These are phyloP conservation scores for Oleoguttula mirabilis DNA, from an alignment of 495 filamentous ascomycete genomes.

Conservation along the genomic window DNA sequence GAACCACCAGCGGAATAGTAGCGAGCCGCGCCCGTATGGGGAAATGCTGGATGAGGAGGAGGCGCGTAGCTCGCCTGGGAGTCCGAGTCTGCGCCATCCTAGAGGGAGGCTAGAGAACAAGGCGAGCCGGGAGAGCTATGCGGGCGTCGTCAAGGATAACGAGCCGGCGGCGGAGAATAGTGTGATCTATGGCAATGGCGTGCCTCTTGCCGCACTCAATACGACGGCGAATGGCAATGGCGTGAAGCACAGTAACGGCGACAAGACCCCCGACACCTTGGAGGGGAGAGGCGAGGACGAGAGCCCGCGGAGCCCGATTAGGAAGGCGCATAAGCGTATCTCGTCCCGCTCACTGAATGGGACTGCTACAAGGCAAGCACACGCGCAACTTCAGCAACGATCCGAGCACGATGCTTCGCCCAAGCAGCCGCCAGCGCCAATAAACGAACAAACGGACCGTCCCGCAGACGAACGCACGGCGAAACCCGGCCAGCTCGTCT, in stretches of 20 bases:
- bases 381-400: not conserved
- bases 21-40: conserved; percentile 13
- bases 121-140: conserved; percentile 7
- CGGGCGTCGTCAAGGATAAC: conserved; percentile 8
- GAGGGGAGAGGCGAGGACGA: conserved; percentile 16
- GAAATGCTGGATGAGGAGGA: conserved; percentile 20
- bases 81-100: conserved; percentile 14
- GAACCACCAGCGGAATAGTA: conserved; percentile 1
- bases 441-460: not conserved
- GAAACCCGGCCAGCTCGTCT: conserved; percentile 11
- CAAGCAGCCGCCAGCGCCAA: not conserved
- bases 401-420: not conserved
- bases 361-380: not conserved
- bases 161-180: conserved; percentile 1
- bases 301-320: conserved; percentile 13
- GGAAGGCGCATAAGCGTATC: conserved; percentile 11
- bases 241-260: not conserved
- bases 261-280: conserved; percentile 8
- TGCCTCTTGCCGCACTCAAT: not conserved
- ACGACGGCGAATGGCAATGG: conserved; percentile 1
- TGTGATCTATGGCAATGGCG: not conserved
- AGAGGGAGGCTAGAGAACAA: conserved; percentile 15
- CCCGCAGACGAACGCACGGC: not conserved
- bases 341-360: conserved; percentile 11
- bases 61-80: not conserved